Evolutionary conservation across 164 flowering plant species (phyloP), one percentile per base, ranked within the genome.

Genomic region (Dillenia suffruticosa): DNA sequence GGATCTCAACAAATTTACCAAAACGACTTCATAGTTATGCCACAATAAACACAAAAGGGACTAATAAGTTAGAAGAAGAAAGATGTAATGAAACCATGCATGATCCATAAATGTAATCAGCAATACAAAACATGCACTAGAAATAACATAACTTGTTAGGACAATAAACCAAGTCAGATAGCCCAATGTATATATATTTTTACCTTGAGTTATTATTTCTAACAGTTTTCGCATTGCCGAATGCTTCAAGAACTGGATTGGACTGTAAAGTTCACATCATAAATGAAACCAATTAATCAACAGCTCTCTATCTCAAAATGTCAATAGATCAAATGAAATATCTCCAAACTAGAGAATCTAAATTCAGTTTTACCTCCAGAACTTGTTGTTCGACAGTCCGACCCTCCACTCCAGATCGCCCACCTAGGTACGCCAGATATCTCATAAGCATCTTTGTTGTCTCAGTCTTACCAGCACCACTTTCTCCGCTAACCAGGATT

Each of bases 391-490:
- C 99, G 62, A 92, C 99, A 12, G 99, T 92, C 59, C 97, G 74
- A 56, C 99, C 99, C 73, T 94, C 99, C 44, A 85, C 86, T 48
- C 94, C 93, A 66, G 90, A 78, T 51, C 97, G 85, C 51, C 99
- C 99, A 54, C 99, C 99, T 70, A 94, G 76, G 68, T 82, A 75
- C 51, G 99, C 99, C 77, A 94, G 97, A 72, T 94, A 94, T 57
- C 94, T 79, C 99, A 94, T 94, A 51, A 94, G 92, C 99, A 89
- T 89, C 80, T 94, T 94, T 63, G 99, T 94, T 13, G 99, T 94
- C 79, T 94, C 99, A 47, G 99, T 94, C 76, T 94, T 94, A 71
- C 97, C 99, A 69, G 97, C 99, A 70, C 99, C 99, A 85, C 99
- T 94, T 74, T 94, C 99, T 73, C 99, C 99, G 82, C 99, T 94